These are phyloP conservation scores for Thalassia testudinum DNA, from an alignment of 116 monocot species.

Conservation along the genomic window DNA sequence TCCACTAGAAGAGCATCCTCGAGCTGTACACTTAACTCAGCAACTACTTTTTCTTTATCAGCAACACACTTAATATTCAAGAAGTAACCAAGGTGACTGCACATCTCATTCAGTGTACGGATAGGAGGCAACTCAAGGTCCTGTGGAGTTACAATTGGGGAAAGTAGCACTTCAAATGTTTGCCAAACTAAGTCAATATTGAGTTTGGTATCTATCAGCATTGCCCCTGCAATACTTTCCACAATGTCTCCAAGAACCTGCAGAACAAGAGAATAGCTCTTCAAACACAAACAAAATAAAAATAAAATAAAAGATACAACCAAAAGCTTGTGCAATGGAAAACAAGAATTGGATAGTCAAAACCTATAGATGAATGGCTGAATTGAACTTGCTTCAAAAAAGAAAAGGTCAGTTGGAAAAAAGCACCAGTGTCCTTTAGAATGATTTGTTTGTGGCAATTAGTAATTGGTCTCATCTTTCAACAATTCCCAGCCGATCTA, in stretches of 20 bases:
- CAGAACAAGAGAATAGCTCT: not conserved
- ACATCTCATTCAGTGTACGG: constrained; percentile 56
- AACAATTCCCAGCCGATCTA: too few species aligned
- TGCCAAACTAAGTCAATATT: constrained; percentile 52
- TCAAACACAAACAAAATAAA: not conserved
- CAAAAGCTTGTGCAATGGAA: not conserved
- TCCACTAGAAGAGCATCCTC: constrained; percentile 37
- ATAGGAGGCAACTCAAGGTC: constrained; percentile 59
- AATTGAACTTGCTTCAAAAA: too few species aligned
- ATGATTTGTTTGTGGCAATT: too few species aligned
- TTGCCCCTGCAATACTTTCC: constrained; percentile 93
- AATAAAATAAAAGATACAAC: not conserved
- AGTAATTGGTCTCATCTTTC: too few species aligned
- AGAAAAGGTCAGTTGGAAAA: too few species aligned
- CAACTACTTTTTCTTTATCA: constrained; percentile 33
- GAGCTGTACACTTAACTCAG: constrained; percentile 55
- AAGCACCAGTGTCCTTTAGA: too few species aligned
- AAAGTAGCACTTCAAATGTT: constrained; percentile 61
- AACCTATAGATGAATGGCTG: too few species aligned
- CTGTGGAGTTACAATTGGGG: constrained; percentile 80
- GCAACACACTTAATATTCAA: constrained; percentile 20
- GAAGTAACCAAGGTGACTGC: constrained; percentile 54
- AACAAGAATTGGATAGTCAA: too few species aligned
- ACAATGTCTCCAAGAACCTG: constrained; percentile 90
- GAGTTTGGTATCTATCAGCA: constrained; percentile 67